Conservation (phyloP, 2,329 filamentous ascomycete genomes). For the Blumeria graminis region DNA sequence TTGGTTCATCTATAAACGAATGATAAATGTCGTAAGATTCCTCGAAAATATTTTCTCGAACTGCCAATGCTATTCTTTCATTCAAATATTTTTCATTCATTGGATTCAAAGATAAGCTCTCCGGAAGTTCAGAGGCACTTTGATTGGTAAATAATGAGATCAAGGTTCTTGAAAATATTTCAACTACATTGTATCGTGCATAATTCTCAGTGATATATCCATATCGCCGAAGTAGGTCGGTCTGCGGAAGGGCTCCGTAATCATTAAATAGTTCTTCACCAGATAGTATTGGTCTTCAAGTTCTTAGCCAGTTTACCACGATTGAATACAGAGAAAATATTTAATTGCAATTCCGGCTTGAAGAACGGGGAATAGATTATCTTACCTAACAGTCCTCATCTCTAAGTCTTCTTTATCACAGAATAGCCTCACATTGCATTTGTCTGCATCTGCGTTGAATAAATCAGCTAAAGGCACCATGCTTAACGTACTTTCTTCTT, state of each 20-base stretch:
- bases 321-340: background rate
- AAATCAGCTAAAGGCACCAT: constrained; percentile 51
- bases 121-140: constrained; percentile 1
- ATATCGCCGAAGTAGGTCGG: constrained; percentile 41
- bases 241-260: constrained; percentile 41
- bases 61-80: constrained; percentile 18
- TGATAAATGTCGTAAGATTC: constrained; percentile 32
- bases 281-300: constrained; percentile 20
- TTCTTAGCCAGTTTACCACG: background rate
- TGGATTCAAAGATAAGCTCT: constrained; percentile 6
- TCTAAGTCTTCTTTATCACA: constrained; percentile 22
- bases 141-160: background rate
- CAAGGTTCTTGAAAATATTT: constrained; percentile 19
- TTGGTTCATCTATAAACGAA: constrained; percentile 9
- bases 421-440: constrained; percentile 30
- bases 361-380: background rate
- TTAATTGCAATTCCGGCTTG: background rate
- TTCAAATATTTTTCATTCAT: constrained; percentile 10
- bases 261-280: constrained; percentile 42
- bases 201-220: constrained; percentile 45
- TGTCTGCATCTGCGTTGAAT: constrained; percentile 42
- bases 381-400: constrained; percentile 32
- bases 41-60: constrained; percentile 32
- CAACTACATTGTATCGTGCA: constrained; percentile 38
- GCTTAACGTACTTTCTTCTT: constrained; percentile 25